A percentile compares a stretch with the other conserved stretches of the same genome.
These are phyloP conservation scores for Laburnicola sp. DNA, from an alignment of 2,329 filamentous ascomycete genomes.

Conservation along the genomic window DNA sequence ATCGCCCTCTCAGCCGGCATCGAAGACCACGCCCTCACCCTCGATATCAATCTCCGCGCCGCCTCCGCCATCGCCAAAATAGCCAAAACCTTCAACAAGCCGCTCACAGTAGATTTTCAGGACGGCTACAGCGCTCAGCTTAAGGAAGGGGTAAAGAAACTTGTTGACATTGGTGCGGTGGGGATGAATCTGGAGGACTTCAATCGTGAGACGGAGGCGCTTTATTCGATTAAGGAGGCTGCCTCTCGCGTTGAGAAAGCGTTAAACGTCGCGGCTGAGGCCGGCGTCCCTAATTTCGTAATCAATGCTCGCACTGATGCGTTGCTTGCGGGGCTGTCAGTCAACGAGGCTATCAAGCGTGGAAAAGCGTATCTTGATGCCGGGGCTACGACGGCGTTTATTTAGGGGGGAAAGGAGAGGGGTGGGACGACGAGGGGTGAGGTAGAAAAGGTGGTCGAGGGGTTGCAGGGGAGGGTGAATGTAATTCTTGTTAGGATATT, in stretches of 20 bases:
- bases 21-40: slow-evolving; percentile 49
- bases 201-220: slow-evolving; percentile 35
- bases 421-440: slow-evolving; percentile 39
- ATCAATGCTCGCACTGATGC: slow-evolving; percentile 59
- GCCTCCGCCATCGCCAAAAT: slow-evolving; percentile 52
- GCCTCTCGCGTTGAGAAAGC: slow-evolving; percentile 51
- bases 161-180: slow-evolving; percentile 57
- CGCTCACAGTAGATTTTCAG: slow-evolving; percentile 62
- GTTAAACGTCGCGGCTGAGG: slow-evolving; percentile 49
- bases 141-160: slow-evolving; percentile 49
- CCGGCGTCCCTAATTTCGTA: slow-evolving; percentile 55
- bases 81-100: slow-evolving; percentile 48
- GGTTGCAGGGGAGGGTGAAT: slow-evolving; percentile 34
- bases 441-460: slow-evolving; percentile 24
- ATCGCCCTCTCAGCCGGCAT: slow-evolving; percentile 39
- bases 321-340: slow-evolving; percentile 46
- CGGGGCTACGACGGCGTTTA: slow-evolving; percentile 63
- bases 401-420: slow-evolving; percentile 57
- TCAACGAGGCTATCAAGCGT: slow-evolving; percentile 57
- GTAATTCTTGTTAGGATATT: slow-evolving; percentile 25
- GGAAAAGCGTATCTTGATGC: slow-evolving; percentile 61
- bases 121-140: slow-evolving; percentile 61
- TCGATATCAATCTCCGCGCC: slow-evolving; percentile 56
- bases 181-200: slow-evolving; percentile 64
- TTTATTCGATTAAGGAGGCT: slow-evolving; percentile 53